phyloP scores from a whole-genome alignment of 169 alveolate genomes.

The Babesia ovata region DNA sequence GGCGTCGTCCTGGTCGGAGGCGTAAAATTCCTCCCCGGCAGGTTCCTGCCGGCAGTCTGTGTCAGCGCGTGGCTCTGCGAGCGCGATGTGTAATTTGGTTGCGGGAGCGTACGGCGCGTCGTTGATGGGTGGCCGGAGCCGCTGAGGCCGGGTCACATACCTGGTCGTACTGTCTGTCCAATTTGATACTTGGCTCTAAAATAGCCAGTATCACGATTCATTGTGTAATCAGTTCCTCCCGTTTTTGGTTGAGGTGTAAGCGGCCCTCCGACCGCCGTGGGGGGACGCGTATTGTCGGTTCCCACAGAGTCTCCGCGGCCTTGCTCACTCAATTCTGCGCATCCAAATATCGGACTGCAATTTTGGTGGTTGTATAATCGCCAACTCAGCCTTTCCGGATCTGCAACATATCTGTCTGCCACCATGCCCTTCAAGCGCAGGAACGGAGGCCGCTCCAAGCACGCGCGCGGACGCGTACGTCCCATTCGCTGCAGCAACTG shows the following conservation, averaged over 20 bases:
- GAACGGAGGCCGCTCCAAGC: slow-evolving; percentile 98
- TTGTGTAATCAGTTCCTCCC: not conserved
- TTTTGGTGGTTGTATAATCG: not conserved
- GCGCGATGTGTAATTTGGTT: slow-evolving; percentile 1
- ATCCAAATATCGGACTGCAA: not conserved
- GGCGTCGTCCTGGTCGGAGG: slow-evolving; percentile 60
- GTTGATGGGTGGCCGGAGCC: not conserved
- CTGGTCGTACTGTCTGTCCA: slow-evolving; percentile 60
- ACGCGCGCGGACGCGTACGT: slow-evolving; percentile 98
- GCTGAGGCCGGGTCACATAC: slow-evolving; percentile 28
- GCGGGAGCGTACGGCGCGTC: not conserved
- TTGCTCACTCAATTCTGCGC: not conserved
- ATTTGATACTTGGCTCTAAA: slow-evolving; percentile 41
- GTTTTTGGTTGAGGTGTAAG: not conserved
- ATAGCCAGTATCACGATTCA: slow-evolving; percentile 26
- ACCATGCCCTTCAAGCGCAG: slow-evolving; percentile 98
- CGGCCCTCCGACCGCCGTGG: slow-evolving; percentile 29
- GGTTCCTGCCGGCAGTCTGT: not conserved
- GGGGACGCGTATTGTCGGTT: slow-evolving; percentile 22
- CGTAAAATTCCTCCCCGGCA: slow-evolving; percentile 43
- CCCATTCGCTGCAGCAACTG: slow-evolving; percentile 98
- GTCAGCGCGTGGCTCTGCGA: not conserved
- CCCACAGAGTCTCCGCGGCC: not conserved
- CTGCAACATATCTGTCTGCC: slow-evolving; percentile 1
- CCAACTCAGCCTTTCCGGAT: not conserved